Evolutionary conservation across 1,284 basidiomycete species (phyloP).

Genomic region (Lignosus rhinocerotis): DNA sequence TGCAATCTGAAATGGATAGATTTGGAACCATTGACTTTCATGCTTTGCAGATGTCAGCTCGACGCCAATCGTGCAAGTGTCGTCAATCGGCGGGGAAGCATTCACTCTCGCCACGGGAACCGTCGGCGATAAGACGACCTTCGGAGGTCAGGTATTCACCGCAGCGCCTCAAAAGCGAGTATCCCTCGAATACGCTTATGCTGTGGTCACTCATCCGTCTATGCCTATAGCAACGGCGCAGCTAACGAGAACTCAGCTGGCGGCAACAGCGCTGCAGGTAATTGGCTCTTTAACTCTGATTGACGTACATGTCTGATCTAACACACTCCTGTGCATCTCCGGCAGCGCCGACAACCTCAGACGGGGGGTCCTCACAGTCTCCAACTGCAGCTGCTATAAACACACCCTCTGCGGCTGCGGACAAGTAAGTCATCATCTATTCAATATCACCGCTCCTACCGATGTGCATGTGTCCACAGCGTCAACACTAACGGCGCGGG

Average conservation of each 20-base stretch:
- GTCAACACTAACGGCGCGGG: slow-evolving; percentile 4
- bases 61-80: slow-evolving; percentile 29
- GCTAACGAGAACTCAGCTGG: not conserved
- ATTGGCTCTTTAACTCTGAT: not conserved
- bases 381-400: not conserved
- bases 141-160: slow-evolving; percentile 29
- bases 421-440: not conserved
- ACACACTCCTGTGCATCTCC: not conserved
- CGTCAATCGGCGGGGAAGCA: slow-evolving; percentile 19
- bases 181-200: not conserved
- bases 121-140: slow-evolving; percentile 23
- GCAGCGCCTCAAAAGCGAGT: slow-evolving; percentile 8
- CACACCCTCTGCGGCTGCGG: not conserved
- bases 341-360: not conserved
- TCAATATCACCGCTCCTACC: not conserved
- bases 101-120: slow-evolving; percentile 24
- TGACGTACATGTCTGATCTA: not conserved
- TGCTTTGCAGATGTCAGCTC: slow-evolving; percentile 11
- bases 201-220: not conserved
- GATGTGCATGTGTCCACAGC: not conserved
- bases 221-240: not conserved
- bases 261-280: not conserved
- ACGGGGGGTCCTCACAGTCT: not conserved
- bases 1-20: too few relatives aligned
- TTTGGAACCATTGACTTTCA: too few relatives aligned